Percentiles rank a stretch among this genome's conserved stretches.
These are phyloP conservation scores for Dactylellina sp. DNA, from an alignment of 2,329 filamentous ascomycete genomes.

Conservation along the genomic window DNA sequence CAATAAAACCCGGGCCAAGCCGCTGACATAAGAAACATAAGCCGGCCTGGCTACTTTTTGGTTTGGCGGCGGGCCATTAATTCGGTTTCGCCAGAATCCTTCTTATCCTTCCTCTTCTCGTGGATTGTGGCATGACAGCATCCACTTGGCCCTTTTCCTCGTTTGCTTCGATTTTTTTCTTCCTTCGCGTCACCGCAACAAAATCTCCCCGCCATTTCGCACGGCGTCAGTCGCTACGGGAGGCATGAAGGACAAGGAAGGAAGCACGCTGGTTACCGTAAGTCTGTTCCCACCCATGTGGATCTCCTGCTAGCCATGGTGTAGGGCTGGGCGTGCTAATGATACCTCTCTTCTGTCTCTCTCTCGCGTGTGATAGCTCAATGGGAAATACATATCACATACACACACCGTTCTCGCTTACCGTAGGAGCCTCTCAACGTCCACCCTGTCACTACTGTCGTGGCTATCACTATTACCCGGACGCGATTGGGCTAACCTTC, in stretches of 20 bases:
- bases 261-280: constrained; percentile 49
- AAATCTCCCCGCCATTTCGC: constrained; percentile 13
- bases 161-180: constrained; percentile 57
- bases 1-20: constrained; percentile 30
- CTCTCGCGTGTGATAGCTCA: constrained; percentile 69
- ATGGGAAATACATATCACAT: constrained; percentile 91
- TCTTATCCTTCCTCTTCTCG: constrained; percentile 4
- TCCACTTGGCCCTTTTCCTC: constrained; percentile 59
- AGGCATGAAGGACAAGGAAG: constrained; percentile 55
- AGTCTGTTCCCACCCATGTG: constrained; percentile 22
- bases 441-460: constrained; percentile 23
- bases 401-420: constrained; percentile 87
- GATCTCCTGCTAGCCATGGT: constrained; percentile 18
- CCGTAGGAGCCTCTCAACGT: constrained; percentile 67
- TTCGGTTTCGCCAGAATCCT: constrained; percentile 16
- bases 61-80: constrained; percentile 5
- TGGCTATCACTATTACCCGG: constrained; percentile 52
- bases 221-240: constrained; percentile 19
- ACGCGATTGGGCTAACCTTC: constrained; percentile 50
- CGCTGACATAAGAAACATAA: constrained; percentile 43
- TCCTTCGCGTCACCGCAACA: constrained; percentile 54
- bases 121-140: constrained; percentile 35
- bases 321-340: constrained; percentile 58
- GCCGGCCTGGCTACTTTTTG: constrained; percentile 8
- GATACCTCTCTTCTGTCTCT: not conserved